Conservation (phyloP, 2,329 filamentous ascomycete genomes). For the Neonectria hederae region DNA sequence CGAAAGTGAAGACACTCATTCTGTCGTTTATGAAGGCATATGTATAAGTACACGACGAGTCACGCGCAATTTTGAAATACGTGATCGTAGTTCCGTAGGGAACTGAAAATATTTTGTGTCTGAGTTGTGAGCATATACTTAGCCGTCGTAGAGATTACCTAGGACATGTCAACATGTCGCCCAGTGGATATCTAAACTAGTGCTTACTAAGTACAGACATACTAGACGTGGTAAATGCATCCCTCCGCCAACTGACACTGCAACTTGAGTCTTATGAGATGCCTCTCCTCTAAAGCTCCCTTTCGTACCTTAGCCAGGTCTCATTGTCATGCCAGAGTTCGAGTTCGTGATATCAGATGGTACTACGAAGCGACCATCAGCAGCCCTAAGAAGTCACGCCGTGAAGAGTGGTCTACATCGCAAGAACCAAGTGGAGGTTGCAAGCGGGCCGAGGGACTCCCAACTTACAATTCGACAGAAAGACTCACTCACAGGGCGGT, state of each 20-base stretch:
- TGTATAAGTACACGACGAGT: not conserved
- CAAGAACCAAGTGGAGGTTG: constrained; percentile 14
- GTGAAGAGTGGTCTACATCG: constrained; percentile 30
- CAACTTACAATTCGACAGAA: constrained; percentile 28
- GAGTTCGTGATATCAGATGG: constrained; percentile 26
- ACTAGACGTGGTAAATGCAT: not conserved
- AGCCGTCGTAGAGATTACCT: not conserved
- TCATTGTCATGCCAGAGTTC: constrained; percentile 22
- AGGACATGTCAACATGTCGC: too few species aligned
- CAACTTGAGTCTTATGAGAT: not conserved
- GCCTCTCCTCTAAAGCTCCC: not conserved
- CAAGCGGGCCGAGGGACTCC: constrained; percentile 11
- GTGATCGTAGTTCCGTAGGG: not conserved
- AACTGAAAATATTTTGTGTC: not conserved
- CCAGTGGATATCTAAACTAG: not conserved
- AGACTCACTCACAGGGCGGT: constrained; percentile 26
- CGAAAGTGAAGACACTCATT: not conserved
- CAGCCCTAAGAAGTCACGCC: constrained; percentile 28
- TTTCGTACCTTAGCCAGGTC: not conserved
- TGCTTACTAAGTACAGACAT: not conserved
- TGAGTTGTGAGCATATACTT: not conserved
- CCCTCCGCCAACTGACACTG: not conserved
- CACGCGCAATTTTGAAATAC: not conserved
- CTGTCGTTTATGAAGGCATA: not conserved
- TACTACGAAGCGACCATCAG: constrained; percentile 16